Percentiles rank a stretch among this genome's conserved stretches.
phyloP scores from a whole-genome alignment of 352 stramenopile genomes.

The Achlya hypogyna region DNA sequence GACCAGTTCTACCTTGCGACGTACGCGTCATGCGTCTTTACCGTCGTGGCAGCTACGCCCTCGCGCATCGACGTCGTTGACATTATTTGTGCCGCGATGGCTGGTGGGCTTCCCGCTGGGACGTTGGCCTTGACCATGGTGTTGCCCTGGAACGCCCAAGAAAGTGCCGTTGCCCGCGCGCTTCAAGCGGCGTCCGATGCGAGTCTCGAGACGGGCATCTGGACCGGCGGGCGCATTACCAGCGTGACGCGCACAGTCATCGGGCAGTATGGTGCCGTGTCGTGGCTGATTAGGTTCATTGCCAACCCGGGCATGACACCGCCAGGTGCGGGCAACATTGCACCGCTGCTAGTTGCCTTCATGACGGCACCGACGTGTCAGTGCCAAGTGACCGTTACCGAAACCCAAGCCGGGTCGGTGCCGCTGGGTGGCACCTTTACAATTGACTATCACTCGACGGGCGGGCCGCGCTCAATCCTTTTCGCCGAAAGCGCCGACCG shows the following conservation, averaged over 20 bases:
- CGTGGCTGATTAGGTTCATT: constrained; percentile 92
- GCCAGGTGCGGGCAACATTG: constrained; percentile 85
- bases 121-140: constrained; percentile 26
- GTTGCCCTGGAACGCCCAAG: constrained; percentile 63
- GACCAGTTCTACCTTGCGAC: constrained; percentile 50
- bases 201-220: constrained; percentile 29
- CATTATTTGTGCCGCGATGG: constrained; percentile 27
- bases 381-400: constrained; percentile 59
- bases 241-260: constrained; percentile 83
- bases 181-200: constrained; percentile 48
- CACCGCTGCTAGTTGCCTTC: constrained; percentile 44
- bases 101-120: constrained; percentile 17
- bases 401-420: constrained; percentile 78
- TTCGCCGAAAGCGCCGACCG: constrained; percentile 84
- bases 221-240: constrained; percentile 57
- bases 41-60: constrained; percentile 27
- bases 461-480: constrained; percentile 53
- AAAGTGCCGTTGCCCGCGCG: constrained; percentile 34
- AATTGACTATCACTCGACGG: constrained; percentile 83
- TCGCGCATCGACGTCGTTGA: constrained; percentile 31
- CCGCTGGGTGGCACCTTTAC: constrained; percentile 85
- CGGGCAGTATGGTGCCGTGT: constrained; percentile 91
- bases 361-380: constrained; percentile 20
- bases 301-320: constrained; percentile 85
- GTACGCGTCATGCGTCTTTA: constrained; percentile 48